Conservation (phyloP, 2,329 filamentous ascomycete genomes). For the Magnaporthiopsis rhizophila region DNA sequence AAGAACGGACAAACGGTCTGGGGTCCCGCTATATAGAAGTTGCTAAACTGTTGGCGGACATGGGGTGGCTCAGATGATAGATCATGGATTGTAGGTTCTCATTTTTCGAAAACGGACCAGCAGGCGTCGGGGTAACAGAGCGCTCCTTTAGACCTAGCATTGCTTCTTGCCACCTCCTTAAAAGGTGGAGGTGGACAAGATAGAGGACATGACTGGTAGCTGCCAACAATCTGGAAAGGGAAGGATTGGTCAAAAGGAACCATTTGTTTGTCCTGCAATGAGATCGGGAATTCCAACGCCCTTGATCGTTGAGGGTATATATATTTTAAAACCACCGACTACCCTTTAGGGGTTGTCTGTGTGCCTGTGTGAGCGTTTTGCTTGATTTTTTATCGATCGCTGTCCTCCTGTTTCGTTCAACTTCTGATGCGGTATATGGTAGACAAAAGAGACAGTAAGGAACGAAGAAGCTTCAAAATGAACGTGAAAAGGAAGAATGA, state of each 20-base stretch:
- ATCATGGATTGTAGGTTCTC: too few relatives aligned
- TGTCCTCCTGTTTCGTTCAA: neutral
- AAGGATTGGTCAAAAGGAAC: too few relatives aligned
- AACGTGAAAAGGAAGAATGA: neutral
- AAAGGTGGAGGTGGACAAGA: too few relatives aligned
- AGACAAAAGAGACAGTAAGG: constrained; percentile 2
- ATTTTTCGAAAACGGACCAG: too few relatives aligned
- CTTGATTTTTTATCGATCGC: neutral
- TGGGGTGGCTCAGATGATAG: too few relatives aligned
- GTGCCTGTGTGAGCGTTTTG: neutral
- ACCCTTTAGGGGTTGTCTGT: too few relatives aligned
- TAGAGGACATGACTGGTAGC: neutral
- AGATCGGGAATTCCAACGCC: neutral
- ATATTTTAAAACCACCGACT: neutral
- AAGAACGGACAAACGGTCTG: too few relatives aligned
- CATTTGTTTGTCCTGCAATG: neutral
- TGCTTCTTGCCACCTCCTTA: too few relatives aligned
- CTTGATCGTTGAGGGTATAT: neutral
- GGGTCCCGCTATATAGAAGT: too few relatives aligned
- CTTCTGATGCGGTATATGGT: neutral
- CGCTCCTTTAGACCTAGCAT: too few relatives aligned
- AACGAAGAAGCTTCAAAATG: neutral
- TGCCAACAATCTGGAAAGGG: neutral
- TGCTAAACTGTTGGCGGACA: too few relatives aligned
- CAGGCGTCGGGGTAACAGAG: too few relatives aligned